A percentile compares a stretch with the other conserved stretches of the same genome.
phyloP scores from a whole-genome alignment of 176 grass and related monocot species.

The Elaeis guineensis region DNA sequence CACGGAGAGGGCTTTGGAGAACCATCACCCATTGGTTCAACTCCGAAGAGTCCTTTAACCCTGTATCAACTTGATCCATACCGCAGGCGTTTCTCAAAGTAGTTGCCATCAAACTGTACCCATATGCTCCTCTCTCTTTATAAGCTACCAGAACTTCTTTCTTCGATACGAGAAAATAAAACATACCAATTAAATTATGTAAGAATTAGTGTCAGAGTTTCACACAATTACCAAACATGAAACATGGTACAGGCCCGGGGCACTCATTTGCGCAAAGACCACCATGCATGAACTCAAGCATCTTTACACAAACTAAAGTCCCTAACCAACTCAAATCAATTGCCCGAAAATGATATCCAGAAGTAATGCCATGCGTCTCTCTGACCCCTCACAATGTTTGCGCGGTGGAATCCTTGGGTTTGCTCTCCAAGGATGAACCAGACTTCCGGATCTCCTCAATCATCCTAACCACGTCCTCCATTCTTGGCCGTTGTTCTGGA shows the following conservation, averaged over 20 bases:
- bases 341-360: conserved; percentile 1
- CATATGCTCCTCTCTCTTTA: too few relatives aligned
- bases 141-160: too few relatives aligned
- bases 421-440: conserved; percentile 41
- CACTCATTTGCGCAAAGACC: background rate
- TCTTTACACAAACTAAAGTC: conserved; percentile 14
- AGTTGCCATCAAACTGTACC: too few relatives aligned
- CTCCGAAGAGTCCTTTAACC: too few relatives aligned
- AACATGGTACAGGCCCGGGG: background rate
- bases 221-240: background rate
- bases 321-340: conserved; percentile 7
- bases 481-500: conserved; percentile 60
- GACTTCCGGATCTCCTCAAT: conserved; percentile 57
- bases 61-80: too few relatives aligned
- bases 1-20: too few relatives aligned
- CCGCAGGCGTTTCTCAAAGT: too few relatives aligned
- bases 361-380: conserved; percentile 6
- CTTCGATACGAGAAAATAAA: background rate
- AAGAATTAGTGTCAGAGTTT: background rate
- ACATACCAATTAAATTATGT: background rate
- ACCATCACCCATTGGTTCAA: too few relatives aligned
- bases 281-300: background rate
- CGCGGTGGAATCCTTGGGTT: conserved; percentile 37
- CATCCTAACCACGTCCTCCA: conserved; percentile 64
- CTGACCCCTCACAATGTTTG: conserved; percentile 12